Conservation (phyloP, 1,139 yeast genomes). For the Saccharomyces hybrid region DNA sequence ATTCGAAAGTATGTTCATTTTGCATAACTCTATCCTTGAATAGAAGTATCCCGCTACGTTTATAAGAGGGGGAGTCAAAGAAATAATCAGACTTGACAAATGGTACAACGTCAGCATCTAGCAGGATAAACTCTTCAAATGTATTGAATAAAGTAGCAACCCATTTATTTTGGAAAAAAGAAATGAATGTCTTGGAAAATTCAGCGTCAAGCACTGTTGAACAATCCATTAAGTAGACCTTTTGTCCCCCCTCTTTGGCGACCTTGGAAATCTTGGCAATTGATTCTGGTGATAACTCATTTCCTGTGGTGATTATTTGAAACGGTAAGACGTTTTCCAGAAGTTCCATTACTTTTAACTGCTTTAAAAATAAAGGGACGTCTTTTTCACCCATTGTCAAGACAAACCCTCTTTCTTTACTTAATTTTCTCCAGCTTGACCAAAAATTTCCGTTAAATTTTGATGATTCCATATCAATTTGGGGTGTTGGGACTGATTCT, state of each 20-base stretch:
- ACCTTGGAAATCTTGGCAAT: slow-evolving; percentile 7
- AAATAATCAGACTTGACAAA: slow-evolving; percentile 36
- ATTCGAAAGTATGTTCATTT: slow-evolving; percentile 32
- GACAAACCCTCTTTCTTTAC: slow-evolving; percentile 39
- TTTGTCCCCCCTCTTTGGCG: slow-evolving; percentile 30
- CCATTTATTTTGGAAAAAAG: slow-evolving; percentile 42
- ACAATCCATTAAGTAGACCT: slow-evolving; percentile 42
- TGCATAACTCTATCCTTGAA: slow-evolving; percentile 43
- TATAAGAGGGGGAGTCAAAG: slow-evolving; percentile 36
- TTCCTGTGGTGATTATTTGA: slow-evolving; percentile 44
- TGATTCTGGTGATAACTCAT: slow-evolving; percentile 16
- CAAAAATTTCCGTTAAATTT: slow-evolving; percentile 18
- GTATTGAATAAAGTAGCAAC: slow-evolving; percentile 43
- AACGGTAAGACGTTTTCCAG: slow-evolving; percentile 44
- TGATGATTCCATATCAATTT: slow-evolving; percentile 1
- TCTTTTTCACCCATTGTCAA: slow-evolving; percentile 42
- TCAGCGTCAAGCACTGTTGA: slow-evolving; percentile 30
- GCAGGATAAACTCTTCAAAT: slow-evolving; percentile 41
- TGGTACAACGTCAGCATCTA: slow-evolving; percentile 49
- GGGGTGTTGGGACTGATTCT: slow-evolving; percentile 5
- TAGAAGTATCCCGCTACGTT: slow-evolving; percentile 38
- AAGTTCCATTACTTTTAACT: slow-evolving; percentile 41
- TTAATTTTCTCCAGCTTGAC: slow-evolving; percentile 32
- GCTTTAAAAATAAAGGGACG: slow-evolving; percentile 39
- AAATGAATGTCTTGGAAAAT: slow-evolving; percentile 33